These are phyloP conservation scores for Gossypium turneri DNA, from an alignment of 345 rosid species.

Conservation along the genomic window DNA sequence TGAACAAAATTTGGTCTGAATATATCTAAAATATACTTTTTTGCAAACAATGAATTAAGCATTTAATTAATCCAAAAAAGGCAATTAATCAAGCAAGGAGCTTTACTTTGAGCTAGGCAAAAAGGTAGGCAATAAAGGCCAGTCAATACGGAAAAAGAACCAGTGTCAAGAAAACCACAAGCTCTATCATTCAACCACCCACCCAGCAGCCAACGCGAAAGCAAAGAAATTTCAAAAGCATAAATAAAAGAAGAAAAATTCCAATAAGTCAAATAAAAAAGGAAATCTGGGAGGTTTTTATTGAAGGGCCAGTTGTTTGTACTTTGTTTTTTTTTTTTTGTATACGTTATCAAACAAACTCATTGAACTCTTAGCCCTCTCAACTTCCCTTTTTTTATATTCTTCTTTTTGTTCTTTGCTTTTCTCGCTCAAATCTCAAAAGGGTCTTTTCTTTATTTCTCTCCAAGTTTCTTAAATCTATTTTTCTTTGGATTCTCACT, in stretches of 20 bases:
- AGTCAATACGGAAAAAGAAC: neutral
- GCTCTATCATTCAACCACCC: neutral
- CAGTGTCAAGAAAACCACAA: neutral
- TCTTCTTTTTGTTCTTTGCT: neutral
- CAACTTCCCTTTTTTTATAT: neutral
- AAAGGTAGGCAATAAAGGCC: neutral
- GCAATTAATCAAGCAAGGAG: neutral
- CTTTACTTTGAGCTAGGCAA: too few relatives aligned
- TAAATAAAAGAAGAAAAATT: neutral
- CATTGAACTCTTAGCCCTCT: neutral
- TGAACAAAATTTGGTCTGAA: neutral
- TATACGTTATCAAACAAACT: neutral
- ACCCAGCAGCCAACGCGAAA: neutral
- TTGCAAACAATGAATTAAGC: neutral
- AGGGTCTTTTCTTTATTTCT: neutral
- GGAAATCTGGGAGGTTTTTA: neutral
- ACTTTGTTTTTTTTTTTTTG: neutral
- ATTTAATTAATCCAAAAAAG: too few relatives aligned
- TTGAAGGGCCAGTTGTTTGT: neutral
- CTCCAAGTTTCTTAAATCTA: neutral
- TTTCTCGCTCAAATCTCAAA: conserved; percentile 22
- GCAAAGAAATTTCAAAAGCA: neutral
- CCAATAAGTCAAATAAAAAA: neutral
- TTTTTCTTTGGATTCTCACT: neutral
- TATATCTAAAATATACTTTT: too few relatives aligned